These are phyloP conservation scores for Endocalyx cinctus DNA, from an alignment of 2,329 filamentous ascomycete species.

Conservation along the genomic window DNA sequence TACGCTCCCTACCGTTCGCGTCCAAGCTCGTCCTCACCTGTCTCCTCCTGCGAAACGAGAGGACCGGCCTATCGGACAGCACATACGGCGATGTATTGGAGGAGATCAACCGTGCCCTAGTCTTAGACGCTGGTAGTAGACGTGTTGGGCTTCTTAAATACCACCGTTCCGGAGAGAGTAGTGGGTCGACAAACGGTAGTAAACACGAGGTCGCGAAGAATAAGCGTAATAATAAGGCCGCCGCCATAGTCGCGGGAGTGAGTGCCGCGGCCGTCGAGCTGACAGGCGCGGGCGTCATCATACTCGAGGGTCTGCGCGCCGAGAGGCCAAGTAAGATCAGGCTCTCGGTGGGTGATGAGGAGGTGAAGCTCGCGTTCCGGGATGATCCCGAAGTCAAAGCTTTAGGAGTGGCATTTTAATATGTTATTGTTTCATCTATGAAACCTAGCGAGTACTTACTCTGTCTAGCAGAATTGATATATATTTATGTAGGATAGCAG, in stretches of 20 bases:
- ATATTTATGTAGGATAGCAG: too few species aligned
- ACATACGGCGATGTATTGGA: constrained; percentile 85
- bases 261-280: constrained; percentile 75
- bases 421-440: too few species aligned
- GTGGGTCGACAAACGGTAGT: neutral
- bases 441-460: too few species aligned
- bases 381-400: constrained; percentile 85
- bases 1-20: constrained; percentile 74
- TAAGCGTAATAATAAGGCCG: too few species aligned
- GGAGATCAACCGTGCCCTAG: constrained; percentile 68
- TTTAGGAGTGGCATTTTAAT: constrained; percentile 55
- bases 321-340: constrained; percentile 86
- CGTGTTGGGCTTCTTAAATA: constrained; percentile 56
- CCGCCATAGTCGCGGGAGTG: constrained; percentile 34
- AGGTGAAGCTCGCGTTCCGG: constrained; percentile 80
- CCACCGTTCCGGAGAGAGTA: constrained; percentile 7
- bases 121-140: constrained; percentile 55
- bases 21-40: constrained; percentile 84
- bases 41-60: constrained; percentile 69
- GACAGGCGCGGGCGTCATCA: constrained; percentile 81
- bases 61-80: constrained; percentile 82
- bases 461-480: too few species aligned
- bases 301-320: constrained; percentile 73
- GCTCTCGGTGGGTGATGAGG: constrained; percentile 82
- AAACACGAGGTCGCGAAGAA: too few species aligned